Conservation (phyloP, 2,329 filamentous ascomycete genomes). For the Cucurbitaria berberidis region DNA sequence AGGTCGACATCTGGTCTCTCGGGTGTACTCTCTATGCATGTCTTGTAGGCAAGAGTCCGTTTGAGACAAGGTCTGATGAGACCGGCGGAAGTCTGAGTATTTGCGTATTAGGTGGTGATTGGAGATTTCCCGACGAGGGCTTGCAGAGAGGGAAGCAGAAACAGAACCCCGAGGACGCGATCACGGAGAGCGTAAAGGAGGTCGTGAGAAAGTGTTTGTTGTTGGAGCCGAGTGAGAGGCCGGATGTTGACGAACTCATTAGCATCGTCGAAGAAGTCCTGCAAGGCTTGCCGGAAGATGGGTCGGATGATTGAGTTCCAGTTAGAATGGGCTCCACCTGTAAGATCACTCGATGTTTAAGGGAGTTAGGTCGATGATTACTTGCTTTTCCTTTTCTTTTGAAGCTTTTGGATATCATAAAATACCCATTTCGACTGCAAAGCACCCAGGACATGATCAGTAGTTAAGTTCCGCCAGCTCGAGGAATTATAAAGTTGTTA, state of each 20-base stretch:
- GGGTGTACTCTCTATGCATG: conserved; percentile 98
- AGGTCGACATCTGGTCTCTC: conserved; percentile 96
- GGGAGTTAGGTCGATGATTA: neutral
- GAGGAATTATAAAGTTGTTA: neutral
- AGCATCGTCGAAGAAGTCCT: conserved; percentile 77
- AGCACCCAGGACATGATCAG: too few species aligned
- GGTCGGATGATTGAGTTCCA: conserved; percentile 18
- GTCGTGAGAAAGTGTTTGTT: conserved; percentile 84
- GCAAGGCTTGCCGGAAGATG: conserved; percentile 69
- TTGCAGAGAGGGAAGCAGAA: conserved; percentile 62
- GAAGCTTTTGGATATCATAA: neutral
- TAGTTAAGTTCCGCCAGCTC: neutral
- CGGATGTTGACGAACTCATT: conserved; percentile 85
- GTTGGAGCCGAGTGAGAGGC: conserved; percentile 86
- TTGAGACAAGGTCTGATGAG: conserved; percentile 94
- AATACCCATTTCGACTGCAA: neutral
- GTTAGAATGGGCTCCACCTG: neutral
- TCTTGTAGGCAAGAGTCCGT: conserved; percentile 93
- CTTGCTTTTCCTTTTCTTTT: neutral
- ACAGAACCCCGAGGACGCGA: conserved; percentile 55
- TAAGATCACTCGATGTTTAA: neutral
- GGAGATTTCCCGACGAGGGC: conserved; percentile 92
- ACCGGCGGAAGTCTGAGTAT: conserved; percentile 92
- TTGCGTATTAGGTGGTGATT: conserved; percentile 91
- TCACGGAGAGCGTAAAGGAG: conserved; percentile 83